Evolutionary conservation across 257 asterid genomes (phyloP).

Genomic region (Verbena officinalis): DNA sequence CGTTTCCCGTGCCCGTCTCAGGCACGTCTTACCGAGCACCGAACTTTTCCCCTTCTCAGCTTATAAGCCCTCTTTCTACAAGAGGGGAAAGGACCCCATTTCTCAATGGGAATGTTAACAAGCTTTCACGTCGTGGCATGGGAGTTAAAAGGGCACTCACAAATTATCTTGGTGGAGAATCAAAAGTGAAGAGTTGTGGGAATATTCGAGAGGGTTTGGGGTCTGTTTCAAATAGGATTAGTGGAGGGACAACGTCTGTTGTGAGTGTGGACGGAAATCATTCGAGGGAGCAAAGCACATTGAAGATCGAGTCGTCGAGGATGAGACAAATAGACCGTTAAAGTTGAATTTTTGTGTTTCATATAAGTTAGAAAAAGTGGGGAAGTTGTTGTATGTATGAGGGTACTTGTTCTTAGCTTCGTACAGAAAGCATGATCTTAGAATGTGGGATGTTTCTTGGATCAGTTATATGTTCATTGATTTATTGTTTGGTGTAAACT

Average conservation of each 20-base stretch:
- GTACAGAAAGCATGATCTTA: constrained; percentile 2
- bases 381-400: neutral
- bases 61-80: constrained; percentile 57
- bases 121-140: constrained; percentile 65
- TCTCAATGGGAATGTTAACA: constrained; percentile 46
- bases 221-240: constrained; percentile 51
- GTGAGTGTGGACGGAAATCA: constrained; percentile 38
- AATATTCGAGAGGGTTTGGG: constrained; percentile 47
- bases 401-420: constrained; percentile 9
- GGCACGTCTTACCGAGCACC: constrained; percentile 75
- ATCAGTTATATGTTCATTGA: constrained; percentile 29
- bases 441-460: neutral
- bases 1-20: constrained; percentile 56
- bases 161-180: constrained; percentile 69
- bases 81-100: constrained; percentile 74
- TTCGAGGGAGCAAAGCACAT: constrained; percentile 28
- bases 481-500: constrained; percentile 29
- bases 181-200: constrained; percentile 53
- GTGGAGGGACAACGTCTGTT: constrained; percentile 32
- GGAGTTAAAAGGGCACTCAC: constrained; percentile 76
- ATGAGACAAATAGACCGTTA: constrained; percentile 38
- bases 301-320: constrained; percentile 34
- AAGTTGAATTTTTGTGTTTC: neutral
- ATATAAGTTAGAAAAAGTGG: neutral
- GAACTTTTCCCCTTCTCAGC: constrained; percentile 58